These are phyloP conservation scores for Cladosporium halotolerans DNA, from an alignment of 2,329 filamentous ascomycete species.

Conservation along the genomic window DNA sequence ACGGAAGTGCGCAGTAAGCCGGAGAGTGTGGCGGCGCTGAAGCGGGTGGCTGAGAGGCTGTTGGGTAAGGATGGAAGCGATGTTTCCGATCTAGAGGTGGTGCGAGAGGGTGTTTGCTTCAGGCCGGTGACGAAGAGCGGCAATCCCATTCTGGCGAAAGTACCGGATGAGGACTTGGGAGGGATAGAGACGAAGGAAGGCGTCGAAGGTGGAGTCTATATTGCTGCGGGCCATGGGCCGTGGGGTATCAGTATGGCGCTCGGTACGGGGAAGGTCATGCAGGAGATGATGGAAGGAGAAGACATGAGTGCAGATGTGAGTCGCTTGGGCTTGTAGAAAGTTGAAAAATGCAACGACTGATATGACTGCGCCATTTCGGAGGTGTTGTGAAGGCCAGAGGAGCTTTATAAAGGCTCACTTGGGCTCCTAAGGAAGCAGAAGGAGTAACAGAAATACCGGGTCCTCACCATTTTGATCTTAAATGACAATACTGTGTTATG, in stretches of 20 bases:
- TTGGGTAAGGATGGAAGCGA: conserved; percentile 38
- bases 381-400: no score
- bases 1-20: conserved; percentile 41
- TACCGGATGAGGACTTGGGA: conserved; percentile 50
- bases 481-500: no score
- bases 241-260: conserved; percentile 57
- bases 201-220: conserved; percentile 57
- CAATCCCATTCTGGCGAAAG: conserved; percentile 50
- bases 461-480: no score
- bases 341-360: no score
- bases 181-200: conserved; percentile 36
- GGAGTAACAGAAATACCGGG: no score
- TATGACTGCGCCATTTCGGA: no score
- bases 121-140: conserved; percentile 62
- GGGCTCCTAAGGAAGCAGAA: no score
- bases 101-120: conserved; percentile 65
- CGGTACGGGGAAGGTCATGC: conserved; percentile 64
- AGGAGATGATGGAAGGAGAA: conserved; percentile 56
- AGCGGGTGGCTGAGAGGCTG: conserved; percentile 43
- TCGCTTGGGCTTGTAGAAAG: conserved; percentile 36
- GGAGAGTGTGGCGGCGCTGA: conserved; percentile 46
- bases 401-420: no score
- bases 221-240: conserved; percentile 67
- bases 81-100: conserved; percentile 49
- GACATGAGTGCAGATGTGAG: conserved; percentile 52